Evolutionary conservation across 371 early-diverging fungal genomes (phyloP).

Genomic region (Mucor racemosus): DNA sequence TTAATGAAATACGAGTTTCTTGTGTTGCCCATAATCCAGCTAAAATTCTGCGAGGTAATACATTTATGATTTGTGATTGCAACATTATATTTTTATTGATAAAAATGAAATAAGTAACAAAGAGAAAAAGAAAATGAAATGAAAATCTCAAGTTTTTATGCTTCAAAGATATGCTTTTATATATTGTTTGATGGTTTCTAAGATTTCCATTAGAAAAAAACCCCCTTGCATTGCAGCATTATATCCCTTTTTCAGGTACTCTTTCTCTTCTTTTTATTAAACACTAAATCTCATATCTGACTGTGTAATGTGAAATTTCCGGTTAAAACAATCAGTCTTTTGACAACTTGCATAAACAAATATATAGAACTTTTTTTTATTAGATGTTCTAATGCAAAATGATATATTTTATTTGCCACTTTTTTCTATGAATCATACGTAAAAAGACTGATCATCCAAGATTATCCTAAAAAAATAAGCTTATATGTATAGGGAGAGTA

Average conservation of each 20-base stretch:
- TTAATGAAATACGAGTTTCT: constrained; percentile 50
- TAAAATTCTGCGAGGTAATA: constrained; percentile 41
- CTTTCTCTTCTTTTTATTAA: background rate
- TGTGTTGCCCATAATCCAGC: constrained; percentile 45
- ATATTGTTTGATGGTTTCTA: constrained; percentile 18
- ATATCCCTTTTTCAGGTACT: constrained; percentile 10
- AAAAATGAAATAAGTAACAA: background rate
- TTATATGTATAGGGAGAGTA: too few species aligned
- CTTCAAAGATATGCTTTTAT: background rate
- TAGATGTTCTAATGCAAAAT: background rate
- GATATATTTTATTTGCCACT: background rate
- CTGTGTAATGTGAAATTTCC: constrained; percentile 14
- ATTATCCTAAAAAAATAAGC: too few species aligned
- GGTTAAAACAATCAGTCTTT: constrained; percentile 13
- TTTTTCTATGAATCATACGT: background rate
- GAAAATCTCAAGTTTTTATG: constrained; percentile 1
- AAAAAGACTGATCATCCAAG: too few species aligned
- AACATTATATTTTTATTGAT: constrained; percentile 25
- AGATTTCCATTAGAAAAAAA: constrained; percentile 21
- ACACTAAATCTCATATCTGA: constrained; percentile 11
- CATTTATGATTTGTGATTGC: constrained; percentile 49
- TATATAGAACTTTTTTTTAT: too few species aligned
- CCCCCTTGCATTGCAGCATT: constrained; percentile 25
- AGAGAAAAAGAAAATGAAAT: constrained; percentile 13
- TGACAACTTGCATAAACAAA: constrained; percentile 23